Percentiles rank a stretch among this genome's conserved stretches.
Conservation (phyloP, 768 basidiomycete species). For the Hemileccinum impolitum region DNA sequence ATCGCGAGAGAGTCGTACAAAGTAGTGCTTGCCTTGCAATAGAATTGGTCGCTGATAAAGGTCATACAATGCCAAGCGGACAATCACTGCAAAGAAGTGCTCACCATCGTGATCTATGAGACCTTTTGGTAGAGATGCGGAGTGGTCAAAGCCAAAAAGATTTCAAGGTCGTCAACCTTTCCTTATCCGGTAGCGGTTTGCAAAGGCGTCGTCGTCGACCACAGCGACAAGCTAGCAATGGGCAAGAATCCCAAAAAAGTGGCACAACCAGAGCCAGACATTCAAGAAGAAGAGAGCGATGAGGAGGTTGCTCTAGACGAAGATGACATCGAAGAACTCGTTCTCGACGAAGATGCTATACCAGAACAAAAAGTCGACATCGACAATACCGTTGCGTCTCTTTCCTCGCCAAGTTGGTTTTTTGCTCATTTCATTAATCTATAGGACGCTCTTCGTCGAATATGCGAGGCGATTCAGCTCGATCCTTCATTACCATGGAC, state of each 20-base stretch:
- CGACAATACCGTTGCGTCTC: conserved; percentile 65
- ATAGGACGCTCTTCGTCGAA: conserved; percentile 76
- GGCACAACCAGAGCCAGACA: conserved; percentile 8
- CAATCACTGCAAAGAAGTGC: neutral
- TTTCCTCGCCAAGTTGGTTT: neutral
- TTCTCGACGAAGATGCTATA: conserved; percentile 75
- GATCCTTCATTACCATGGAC: conserved; percentile 79
- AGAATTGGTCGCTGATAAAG: conserved; percentile 63
- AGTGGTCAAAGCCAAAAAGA: conserved; percentile 16
- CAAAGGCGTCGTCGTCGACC: neutral
- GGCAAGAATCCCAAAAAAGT: conserved; percentile 5
- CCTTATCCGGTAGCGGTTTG: conserved; percentile 18
- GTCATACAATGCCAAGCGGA: neutral
- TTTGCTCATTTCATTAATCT: neutral
- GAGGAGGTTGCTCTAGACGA: conserved; percentile 66
- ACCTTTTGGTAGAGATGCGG: neutral
- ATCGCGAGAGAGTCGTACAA: conserved; percentile 1
- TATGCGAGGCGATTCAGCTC: conserved; percentile 72
- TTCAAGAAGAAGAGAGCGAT: conserved; percentile 27
- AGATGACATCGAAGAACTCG: conserved; percentile 61
- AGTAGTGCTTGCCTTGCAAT: conserved; percentile 49
- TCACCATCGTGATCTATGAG: conserved; percentile 15
- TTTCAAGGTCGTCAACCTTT: conserved; percentile 9
- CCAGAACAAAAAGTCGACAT: conserved; percentile 69
- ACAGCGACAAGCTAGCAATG: conserved; percentile 10